Base-by-base conservation (phyloP, 495 filamentous ascomycete species). In the Lepraria neglecta region DNA sequence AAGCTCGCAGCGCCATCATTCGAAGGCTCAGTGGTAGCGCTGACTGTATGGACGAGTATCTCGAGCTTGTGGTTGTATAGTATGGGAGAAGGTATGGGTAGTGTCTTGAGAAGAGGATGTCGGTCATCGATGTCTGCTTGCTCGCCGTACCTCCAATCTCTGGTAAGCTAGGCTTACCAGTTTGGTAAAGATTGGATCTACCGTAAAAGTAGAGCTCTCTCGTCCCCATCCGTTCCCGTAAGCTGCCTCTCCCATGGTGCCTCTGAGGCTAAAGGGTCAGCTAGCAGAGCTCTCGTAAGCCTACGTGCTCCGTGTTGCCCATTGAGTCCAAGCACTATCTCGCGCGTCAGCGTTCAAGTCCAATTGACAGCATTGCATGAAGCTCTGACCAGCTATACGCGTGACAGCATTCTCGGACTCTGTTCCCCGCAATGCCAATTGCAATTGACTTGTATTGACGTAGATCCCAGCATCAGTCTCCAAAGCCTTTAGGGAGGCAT, bases 351-450 rank as follows among this genome's bases (percentile, higher is more conserved):
- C n/a, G 27, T 21, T 48, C 3, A 14, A 43, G n/a, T 17, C 19
- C 30, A 48, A 2, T 52, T 50, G 43, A 24, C 45, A 28, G 10
- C 21, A 38, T 56, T 30, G 35, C 19, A 38, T n/a, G 9, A n/a
- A 6, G 33, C 12, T 30, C 60, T 42, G 56, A 85, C 78, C 74
- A 64, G 84, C 91, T 69, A 97, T 78, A 42, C 92, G 77, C 65
- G 90, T 82, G n/a, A 88, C 80, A 38, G 79, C 75, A 59, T 75
- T 68, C 45, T 80, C 75, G 63, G 88, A 82, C 65, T 88, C 83
- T 64, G 96, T 75, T 6, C 90, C 90, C 54, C 86, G 80, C 69
- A 91, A 71, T 19, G 91, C 92, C 65, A 97, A 79, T 67, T 90
- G 85, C 56, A 97, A 70, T 65, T 90, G 83, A 60, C 87, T 87